Base-by-base conservation (phyloP, 2,329 filamentous ascomycete genomes). In the Penicillium sp. region DNA sequence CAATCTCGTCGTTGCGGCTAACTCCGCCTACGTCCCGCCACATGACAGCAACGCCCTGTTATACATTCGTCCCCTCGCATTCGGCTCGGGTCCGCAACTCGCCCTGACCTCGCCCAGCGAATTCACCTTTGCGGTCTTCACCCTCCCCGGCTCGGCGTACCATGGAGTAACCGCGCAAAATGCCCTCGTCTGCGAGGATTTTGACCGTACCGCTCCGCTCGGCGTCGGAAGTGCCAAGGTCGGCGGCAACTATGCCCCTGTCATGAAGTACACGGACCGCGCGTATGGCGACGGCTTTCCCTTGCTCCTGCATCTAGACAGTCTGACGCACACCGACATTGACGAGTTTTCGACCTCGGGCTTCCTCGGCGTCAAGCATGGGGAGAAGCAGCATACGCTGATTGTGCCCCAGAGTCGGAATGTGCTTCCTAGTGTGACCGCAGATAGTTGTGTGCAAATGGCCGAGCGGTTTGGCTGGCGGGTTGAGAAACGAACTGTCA, bases 181-280 rank as follows among this genome's bases (percentile, higher is more conserved):
- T 1, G 74, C 75, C 3, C 61, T 74, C 14, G 65, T 77, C n/a
- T 55, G 75, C 19, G 75, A 76, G 51, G 70, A 74, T 19, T 73
- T 75, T 48, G 74, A 77, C 54, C 69, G 75, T 25, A 70, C 76
- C 2, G 75, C 76, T 6, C 73, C 75, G 0, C 65, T 63, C 16
- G 76, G 76, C 1, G 70, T 68, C 1, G 75, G 75, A 2, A 62
- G 64, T 35, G 73, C 67, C 30, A 77, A 77, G 59, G 71, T 76
- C 10, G 76, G 75, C 5, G 76, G 76, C 0, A 78, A 78, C 57
- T 78, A 78, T 59, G 75, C 73, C 0, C 73, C 75, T 4, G 75
- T 75, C 2, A 63, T 76, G n/a, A 63, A 66, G n/a, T 74, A 69
- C 59, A 70, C 62, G 8, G 69, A 70, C 13, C 64, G 71, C 38